A percentile compares a stretch with the other conserved stretches of the same genome.
Evolutionary conservation across 257 asterid genomes (phyloP).

Genomic region (Forsythia suspensa): DNA sequence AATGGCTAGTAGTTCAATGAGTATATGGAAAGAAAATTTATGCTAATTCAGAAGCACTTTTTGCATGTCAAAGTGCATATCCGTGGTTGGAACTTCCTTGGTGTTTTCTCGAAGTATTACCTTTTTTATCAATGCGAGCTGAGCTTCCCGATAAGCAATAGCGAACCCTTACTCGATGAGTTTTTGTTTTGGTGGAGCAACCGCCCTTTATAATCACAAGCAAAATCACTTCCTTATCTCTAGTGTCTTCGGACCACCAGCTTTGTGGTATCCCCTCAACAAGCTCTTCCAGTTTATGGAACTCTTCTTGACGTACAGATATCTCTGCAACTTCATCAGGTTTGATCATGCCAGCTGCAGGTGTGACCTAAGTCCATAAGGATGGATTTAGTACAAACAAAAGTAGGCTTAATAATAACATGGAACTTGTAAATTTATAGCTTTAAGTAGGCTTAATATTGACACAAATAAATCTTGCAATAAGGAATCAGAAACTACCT

Average conservation of each 20-base stretch:
- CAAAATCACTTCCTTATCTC: conserved; percentile 68
- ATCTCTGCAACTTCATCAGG: conserved; percentile 63
- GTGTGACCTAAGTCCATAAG: conserved; percentile 51
- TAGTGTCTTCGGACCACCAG: conserved; percentile 82
- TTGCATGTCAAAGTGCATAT: conserved; percentile 12
- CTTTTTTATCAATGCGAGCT: conserved; percentile 30
- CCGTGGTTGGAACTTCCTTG: conserved; percentile 38
- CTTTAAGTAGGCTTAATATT: background rate
- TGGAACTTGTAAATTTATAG: background rate
- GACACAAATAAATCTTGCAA: background rate
- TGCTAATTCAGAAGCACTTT: conserved; percentile 13
- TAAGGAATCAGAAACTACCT: conserved; percentile 43
- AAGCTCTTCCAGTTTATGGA: conserved; percentile 56
- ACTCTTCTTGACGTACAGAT: conserved; percentile 63
- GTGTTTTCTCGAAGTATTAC: conserved; percentile 39
- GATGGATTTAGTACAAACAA: background rate
- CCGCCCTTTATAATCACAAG: conserved; percentile 55
- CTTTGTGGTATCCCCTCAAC: conserved; percentile 67
- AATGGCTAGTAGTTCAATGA: background rate
- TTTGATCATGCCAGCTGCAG: conserved; percentile 63
- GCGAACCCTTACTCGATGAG: conserved; percentile 48
- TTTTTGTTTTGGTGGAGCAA: conserved; percentile 45
- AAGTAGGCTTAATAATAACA: background rate
- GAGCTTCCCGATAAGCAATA: conserved; percentile 38
- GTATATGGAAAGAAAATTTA: background rate